These are phyloP conservation scores for Monilinia laxa DNA, from an alignment of 2,329 filamentous ascomycete genomes.

Conservation along the genomic window DNA sequence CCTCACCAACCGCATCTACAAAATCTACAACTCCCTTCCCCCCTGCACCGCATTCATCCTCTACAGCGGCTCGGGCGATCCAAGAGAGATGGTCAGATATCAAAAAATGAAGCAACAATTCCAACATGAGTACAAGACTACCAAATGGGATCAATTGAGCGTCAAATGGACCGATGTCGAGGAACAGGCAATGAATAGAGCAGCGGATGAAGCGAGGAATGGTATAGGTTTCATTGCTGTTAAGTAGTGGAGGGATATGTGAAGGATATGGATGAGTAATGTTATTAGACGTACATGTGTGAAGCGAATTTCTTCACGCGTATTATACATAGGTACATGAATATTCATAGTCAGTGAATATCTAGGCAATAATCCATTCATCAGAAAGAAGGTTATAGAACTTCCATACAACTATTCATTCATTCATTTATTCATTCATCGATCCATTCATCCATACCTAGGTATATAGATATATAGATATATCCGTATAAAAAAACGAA, in stretches of 20 bases:
- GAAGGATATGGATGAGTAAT: too few species aligned
- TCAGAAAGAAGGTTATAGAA: too few species aligned
- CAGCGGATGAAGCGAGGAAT: slow-evolving; percentile 56
- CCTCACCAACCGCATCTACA: slow-evolving; percentile 49
- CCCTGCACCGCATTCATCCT: slow-evolving; percentile 65
- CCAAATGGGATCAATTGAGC: slow-evolving; percentile 65
- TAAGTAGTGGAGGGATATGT: slow-evolving; percentile 46
- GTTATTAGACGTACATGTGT: neutral
- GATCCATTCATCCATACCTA: too few species aligned
- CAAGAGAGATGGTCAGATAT: slow-evolving; percentile 63
- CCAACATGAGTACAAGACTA: slow-evolving; percentile 64
- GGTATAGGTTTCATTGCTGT: slow-evolving; percentile 65
- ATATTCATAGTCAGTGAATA: too few species aligned
- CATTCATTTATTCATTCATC: too few species aligned
- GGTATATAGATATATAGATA: too few species aligned
- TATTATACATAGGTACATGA: too few species aligned
- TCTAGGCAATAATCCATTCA: too few species aligned
- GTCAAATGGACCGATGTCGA: slow-evolving; percentile 68
- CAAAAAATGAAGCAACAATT: slow-evolving; percentile 60
- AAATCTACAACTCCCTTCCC: slow-evolving; percentile 58
- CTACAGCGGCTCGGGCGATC: slow-evolving; percentile 66
- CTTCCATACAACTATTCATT: too few species aligned
- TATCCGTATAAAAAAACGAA: too few species aligned
- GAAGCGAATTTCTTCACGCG: too few species aligned
- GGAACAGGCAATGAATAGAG: slow-evolving; percentile 60